These are phyloP conservation scores for Kurtzmaniella quercitrusa DNA, from an alignment of 1,139 yeast genomes.

Conservation along the genomic window DNA sequence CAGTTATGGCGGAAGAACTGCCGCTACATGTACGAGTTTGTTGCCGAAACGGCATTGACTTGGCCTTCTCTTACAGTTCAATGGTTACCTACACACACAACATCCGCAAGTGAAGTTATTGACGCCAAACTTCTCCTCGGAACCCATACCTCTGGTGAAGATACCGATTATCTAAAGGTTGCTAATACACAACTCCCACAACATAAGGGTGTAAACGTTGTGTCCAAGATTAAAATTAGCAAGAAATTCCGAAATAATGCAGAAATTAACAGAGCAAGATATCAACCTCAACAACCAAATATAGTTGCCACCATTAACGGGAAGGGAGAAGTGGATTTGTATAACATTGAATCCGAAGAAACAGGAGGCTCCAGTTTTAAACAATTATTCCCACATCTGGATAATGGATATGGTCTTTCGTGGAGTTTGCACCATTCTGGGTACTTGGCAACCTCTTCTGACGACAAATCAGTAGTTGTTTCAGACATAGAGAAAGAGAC, in stretches of 20 bases:
- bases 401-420: constrained; percentile 69
- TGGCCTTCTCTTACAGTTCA: constrained; percentile 82
- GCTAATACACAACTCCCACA: constrained; percentile 71
- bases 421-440: constrained; percentile 54
- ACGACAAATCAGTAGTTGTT: constrained; percentile 57
- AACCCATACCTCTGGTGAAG: constrained; percentile 84
- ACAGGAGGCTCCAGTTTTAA: constrained; percentile 11
- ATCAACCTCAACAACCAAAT: constrained; percentile 68
- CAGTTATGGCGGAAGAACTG: constrained; percentile 78
- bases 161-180: constrained; percentile 69
- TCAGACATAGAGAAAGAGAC: constrained; percentile 37
- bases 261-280: constrained; percentile 82
- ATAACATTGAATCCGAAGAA: constrained; percentile 34
- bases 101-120: constrained; percentile 24
- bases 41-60: constrained; percentile 69
- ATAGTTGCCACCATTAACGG: constrained; percentile 78
- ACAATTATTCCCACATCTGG: constrained; percentile 51
- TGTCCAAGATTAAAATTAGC: constrained; percentile 44
- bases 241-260: constrained; percentile 50
- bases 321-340: constrained; percentile 67
- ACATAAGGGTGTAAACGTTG: constrained; percentile 10
- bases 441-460: constrained; percentile 55
- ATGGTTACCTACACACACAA: constrained; percentile 55
- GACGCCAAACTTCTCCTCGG: constrained; percentile 60
- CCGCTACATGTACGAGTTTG: constrained; percentile 75